A percentile compares a stretch with the other conserved stretches of the same genome.
phyloP scores from a whole-genome alignment of 208 protist genomes.

The Leishmania tarentolae region DNA sequence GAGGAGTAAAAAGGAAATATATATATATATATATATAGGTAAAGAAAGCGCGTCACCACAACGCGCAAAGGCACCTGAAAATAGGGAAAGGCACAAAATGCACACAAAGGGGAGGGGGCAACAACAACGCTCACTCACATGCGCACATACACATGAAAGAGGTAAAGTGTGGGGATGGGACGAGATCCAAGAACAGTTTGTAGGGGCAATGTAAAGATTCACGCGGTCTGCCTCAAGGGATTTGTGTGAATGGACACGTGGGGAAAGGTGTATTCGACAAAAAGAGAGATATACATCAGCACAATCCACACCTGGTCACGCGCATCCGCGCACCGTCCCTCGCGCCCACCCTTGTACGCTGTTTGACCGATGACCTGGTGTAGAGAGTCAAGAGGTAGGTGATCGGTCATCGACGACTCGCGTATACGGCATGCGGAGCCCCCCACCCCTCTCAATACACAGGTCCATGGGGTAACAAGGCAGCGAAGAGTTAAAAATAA shows the following conservation, averaged over 20 bases:
- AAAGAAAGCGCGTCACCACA: background rate
- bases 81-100: background rate
- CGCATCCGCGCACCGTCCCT: background rate
- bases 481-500: background rate
- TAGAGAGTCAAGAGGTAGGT: background rate
- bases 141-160: background rate
- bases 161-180: background rate
- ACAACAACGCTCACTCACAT: background rate
- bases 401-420: background rate
- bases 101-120: background rate
- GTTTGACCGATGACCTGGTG: background rate
- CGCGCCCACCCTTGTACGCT: background rate
- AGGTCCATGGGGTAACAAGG: background rate
- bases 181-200: background rate
- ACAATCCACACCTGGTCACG: background rate
- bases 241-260: background rate
- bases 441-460: background rate
- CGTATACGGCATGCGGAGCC: background rate
- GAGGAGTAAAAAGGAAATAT: background rate
- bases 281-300: background rate
- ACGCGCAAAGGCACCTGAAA: too few relatives aligned
- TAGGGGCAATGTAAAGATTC: background rate
- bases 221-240: background rate
- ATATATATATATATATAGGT: background rate
- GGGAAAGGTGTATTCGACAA: background rate